Percentiles rank a stretch among this genome's conserved stretches.
phyloP scores from a whole-genome alignment of 2,329 filamentous ascomycete species.

The Magnaporthiopsis rhizophila region DNA sequence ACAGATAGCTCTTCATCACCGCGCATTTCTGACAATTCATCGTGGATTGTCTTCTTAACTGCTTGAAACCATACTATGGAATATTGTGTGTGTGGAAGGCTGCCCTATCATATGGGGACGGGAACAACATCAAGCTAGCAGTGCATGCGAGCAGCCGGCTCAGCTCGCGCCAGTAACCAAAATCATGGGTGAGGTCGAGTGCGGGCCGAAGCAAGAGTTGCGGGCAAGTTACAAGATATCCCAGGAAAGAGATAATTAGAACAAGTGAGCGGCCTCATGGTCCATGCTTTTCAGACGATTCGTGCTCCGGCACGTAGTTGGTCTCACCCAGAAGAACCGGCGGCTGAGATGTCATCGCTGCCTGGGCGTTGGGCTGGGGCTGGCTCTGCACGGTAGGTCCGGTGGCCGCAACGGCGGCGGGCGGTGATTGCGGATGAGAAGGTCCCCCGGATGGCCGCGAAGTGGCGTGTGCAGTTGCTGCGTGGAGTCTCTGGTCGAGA shows the following conservation, averaged over 20 bases:
- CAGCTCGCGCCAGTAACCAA: neutral
- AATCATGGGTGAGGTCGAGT: neutral
- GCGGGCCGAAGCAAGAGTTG: too few species aligned
- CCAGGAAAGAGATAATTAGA: neutral
- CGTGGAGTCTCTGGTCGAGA: constrained; percentile 82
- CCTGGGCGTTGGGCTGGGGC: constrained; percentile 45
- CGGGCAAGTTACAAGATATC: neutral
- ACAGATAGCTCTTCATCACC: neutral
- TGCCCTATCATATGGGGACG: too few species aligned
- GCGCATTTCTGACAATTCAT: neutral
- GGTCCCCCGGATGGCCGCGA: constrained; percentile 25
- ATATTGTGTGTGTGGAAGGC: neutral
- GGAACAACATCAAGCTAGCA: neutral
- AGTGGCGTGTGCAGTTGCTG: constrained; percentile 56
- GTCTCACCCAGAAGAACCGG: constrained; percentile 59
- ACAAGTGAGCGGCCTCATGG: neutral
- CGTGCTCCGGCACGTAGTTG: constrained; percentile 59
- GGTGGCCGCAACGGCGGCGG: constrained; percentile 27
- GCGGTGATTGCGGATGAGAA: neutral
- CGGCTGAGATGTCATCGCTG: constrained; percentile 48
- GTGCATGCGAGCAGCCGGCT: neutral
- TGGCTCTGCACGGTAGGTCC: constrained; percentile 51
- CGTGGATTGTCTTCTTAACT: neutral
- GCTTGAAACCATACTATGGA: neutral
- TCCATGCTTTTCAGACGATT: constrained; percentile 26